Conservation (phyloP, 306 rosid species). For the Medicago ruthenica region DNA sequence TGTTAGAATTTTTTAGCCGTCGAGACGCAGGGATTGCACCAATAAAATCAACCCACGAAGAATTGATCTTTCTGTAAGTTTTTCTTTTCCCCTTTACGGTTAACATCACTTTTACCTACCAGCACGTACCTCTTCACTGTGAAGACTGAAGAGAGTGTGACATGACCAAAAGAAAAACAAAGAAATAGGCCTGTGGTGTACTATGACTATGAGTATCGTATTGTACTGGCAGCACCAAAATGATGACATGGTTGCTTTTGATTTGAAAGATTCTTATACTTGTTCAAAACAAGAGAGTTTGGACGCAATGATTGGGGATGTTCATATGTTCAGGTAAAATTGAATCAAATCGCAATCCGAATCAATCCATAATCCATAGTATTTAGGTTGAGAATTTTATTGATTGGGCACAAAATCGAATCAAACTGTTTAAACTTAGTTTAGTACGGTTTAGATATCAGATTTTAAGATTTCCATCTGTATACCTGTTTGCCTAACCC, state of each 20-base stretch:
- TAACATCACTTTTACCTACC: neutral
- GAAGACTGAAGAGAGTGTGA: slow-evolving; percentile 25
- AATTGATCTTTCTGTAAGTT: neutral
- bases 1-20: slow-evolving; percentile 40
- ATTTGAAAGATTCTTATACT: slow-evolving; percentile 51
- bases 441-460: too few species aligned
- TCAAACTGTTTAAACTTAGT: too few species aligned
- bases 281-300: slow-evolving; percentile 41
- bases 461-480: too few species aligned
- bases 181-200: slow-evolving; percentile 11
- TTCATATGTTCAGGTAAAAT: too few species aligned
- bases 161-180: slow-evolving; percentile 41
- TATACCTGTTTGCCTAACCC: too few species aligned
- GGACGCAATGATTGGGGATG: neutral
- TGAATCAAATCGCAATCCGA: too few species aligned
- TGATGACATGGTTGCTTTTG: slow-evolving; percentile 40
- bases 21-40: slow-evolving; percentile 34
- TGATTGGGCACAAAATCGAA: too few species aligned
- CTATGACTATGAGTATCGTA: neutral
- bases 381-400: too few species aligned
- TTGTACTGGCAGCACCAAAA: slow-evolving; percentile 17
- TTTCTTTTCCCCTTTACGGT: neutral
- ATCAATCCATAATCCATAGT: too few species aligned
- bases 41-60: slow-evolving; percentile 8
- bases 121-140: neutral